Base-by-base conservation (phyloP, 371 early-diverging fungal genomes). In the Basidiobolus meristosporus region DNA sequence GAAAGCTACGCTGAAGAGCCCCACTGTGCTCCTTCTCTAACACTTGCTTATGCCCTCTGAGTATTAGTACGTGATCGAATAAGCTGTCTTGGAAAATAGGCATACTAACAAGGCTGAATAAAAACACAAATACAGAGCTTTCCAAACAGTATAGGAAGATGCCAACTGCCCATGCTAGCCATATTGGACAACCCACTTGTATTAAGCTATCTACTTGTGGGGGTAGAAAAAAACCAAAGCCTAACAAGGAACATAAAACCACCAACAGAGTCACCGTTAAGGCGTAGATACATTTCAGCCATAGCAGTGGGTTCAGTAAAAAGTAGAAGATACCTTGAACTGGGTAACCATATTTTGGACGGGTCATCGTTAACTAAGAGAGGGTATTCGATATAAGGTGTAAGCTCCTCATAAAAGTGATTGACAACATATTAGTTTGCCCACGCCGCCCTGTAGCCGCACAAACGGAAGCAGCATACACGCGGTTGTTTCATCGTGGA, bases 241-340 rank as follows among this genome's bases (percentile, higher is more conserved):
- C n/a, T n/a, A n/a, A n/a, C n/a, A n/a, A n/a, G n/a, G n/a, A n/a
- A n/a, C n/a, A n/a, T n/a, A n/a, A n/a, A n/a, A n/a, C n/a, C n/a
- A n/a, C n/a, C n/a, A n/a, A n/a, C n/a, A n/a, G n/a, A n/a, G n/a
- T n/a, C n/a, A n/a, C n/a, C n/a, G n/a, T n/a, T n/a, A n/a, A 36
- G 14, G 34, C 31, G 39, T 45, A 47, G 22, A 52, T 15, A 19
- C 47, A 44, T 19, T 30, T 19, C 12, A 32, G n/a, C 48, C 48
- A 52, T 2, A 52, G 48, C 2, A 22, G 18, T 1, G 52, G 52
- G 29, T 49, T 36, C 12, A 43, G 32, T 15, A 53, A 9, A 43
- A 56, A 45, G 34, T 28, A 56, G 34, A 41, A 21, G 6, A 56
- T 47, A 14, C 57, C 57, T 20, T 34, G 17, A 7, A 53, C 10